Percentiles rank a stretch among this genome's conserved stretches.
Conservation (phyloP, 2,329 filamentous ascomycete species). For the Chaetomium globosum region DNA sequence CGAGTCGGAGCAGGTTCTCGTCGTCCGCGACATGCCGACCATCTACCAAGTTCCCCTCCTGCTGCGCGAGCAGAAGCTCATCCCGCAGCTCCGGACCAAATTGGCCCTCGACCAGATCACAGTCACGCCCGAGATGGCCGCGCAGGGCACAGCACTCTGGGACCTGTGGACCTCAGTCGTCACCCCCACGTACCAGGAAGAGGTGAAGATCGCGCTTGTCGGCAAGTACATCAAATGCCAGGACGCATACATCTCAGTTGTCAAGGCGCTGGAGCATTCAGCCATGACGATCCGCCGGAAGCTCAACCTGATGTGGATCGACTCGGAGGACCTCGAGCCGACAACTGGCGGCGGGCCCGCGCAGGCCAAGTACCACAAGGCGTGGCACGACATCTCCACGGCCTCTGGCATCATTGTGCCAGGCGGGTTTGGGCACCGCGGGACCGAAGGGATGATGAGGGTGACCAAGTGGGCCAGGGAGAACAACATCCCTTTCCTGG, state of each 20-base stretch:
- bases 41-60: slow-evolving; percentile 96
- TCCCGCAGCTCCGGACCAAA: slow-evolving; percentile 65
- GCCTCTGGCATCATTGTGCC: slow-evolving; percentile 69
- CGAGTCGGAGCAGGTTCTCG: slow-evolving; percentile 79
- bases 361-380: slow-evolving; percentile 77
- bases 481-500: slow-evolving; percentile 78
- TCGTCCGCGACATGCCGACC: slow-evolving; percentile 84
- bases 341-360: slow-evolving; percentile 57
- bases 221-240: slow-evolving; percentile 88
- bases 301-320: slow-evolving; percentile 80
- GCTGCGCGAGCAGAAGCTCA: slow-evolving; percentile 77
- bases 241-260: slow-evolving; percentile 76
- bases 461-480: slow-evolving; percentile 86
- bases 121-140: slow-evolving; percentile 56
- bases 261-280: slow-evolving; percentile 86
- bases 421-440: slow-evolving; percentile 78
- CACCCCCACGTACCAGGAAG: slow-evolving; percentile 67
- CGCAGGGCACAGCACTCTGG: slow-evolving; percentile 73
- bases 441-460: slow-evolving; percentile 86
- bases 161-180: slow-evolving; percentile 73
- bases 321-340: slow-evolving; percentile 80
- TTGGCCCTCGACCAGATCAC: slow-evolving; percentile 64
- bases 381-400: slow-evolving; percentile 78
- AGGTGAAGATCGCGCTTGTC: slow-evolving; percentile 80
- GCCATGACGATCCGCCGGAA: slow-evolving; percentile 83